These are phyloP conservation scores for Gamarada debralockiae DNA, from an alignment of 495 filamentous ascomycete genomes.

Conservation along the genomic window DNA sequence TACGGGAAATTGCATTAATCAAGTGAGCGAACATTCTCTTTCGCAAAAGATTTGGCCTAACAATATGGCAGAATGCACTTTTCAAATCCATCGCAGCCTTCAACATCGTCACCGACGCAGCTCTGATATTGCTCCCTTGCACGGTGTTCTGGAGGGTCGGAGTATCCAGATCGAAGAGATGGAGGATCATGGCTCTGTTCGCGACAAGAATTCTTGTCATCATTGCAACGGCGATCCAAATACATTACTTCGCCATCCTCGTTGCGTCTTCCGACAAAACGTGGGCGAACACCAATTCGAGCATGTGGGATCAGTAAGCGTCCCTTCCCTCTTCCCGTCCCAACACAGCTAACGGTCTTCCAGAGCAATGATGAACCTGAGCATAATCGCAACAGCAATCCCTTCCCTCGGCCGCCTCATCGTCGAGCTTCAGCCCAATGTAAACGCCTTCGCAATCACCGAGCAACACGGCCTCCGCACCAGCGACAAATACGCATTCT, in stretches of 20 bases:
- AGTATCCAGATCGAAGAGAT: constrained; percentile 15
- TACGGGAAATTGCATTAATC: constrained; percentile 6
- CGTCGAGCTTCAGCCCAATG: constrained; percentile 28
- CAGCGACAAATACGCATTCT: constrained; percentile 17
- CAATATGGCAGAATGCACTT: constrained; percentile 17
- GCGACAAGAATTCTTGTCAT: constrained; percentile 15
- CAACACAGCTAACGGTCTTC: constrained; percentile 3
- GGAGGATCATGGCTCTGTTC: constrained; percentile 24
- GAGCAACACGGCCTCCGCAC: constrained; percentile 19
- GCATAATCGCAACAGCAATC: constrained; percentile 30
- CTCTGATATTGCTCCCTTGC: constrained; percentile 24
- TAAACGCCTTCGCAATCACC: constrained; percentile 30
- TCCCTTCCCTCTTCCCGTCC: not conserved
- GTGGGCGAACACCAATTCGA: not conserved
- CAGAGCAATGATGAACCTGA: constrained; percentile 26
- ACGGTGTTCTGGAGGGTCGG: constrained; percentile 23
- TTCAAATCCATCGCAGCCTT: constrained; percentile 22
- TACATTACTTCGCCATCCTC: too few species aligned
- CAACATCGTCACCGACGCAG: constrained; percentile 28
- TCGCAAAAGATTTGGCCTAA: constrained; percentile 13
- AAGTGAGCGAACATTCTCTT: not conserved
- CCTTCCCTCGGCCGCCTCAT: constrained; percentile 37
- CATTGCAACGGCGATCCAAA: too few species aligned
- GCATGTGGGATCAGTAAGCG: not conserved
- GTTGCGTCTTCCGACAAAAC: not conserved